Evolutionary conservation across 805 yeast species (phyloP), one percentile per base, ranked within the genome.

Genomic region (Cyberlindnera subsufficiens): DNA sequence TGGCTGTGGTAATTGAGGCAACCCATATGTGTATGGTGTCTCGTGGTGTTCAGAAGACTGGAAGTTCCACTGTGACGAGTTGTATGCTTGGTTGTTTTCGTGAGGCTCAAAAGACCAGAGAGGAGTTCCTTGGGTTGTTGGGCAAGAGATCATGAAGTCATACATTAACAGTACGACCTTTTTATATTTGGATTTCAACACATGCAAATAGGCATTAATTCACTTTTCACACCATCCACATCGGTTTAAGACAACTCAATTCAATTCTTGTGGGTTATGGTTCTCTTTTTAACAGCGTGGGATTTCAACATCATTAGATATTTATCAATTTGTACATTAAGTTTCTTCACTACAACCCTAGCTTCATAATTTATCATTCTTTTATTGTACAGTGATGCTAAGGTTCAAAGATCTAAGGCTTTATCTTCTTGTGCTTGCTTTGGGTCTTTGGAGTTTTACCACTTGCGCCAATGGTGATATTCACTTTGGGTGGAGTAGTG

Each of bases 21-120:
- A 78, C 91, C 2, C 99, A 93, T 62, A 93, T 93, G 99, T 93
- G 99, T 65, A 93, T 93, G 99, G 98, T 91, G 22, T 87, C 95
- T 63, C 78, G 99, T 60, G 99, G 99, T 43, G 87, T 93, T 22
- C 97, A 93, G 64, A 93, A 93, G 65, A 80, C 96, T 0, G 97
- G 98, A 1, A 85, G 96, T 16, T 76, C 86, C 16, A 93, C 99
- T 2, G 81, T 89, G 30, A 93, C 99, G 16, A 86, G 96, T 57
- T 91, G 98, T 60, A 91, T 93, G 97, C 74, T 93, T 55, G 99
- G 99, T 9, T 86, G 96, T 52, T 93, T 93, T 72, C 77, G 97
- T 58, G 85, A 82, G 43, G 88, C 88, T 35, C 96, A 90, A 63
- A 88, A 87, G 71, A 93, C 99, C 3, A 79, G 99, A 59, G 99